A percentile compares a stretch with the other conserved stretches of the same genome.
phyloP scores from a whole-genome alignment of 2,329 filamentous ascomycete genomes.

The Bimuria novae-zelandiae region DNA sequence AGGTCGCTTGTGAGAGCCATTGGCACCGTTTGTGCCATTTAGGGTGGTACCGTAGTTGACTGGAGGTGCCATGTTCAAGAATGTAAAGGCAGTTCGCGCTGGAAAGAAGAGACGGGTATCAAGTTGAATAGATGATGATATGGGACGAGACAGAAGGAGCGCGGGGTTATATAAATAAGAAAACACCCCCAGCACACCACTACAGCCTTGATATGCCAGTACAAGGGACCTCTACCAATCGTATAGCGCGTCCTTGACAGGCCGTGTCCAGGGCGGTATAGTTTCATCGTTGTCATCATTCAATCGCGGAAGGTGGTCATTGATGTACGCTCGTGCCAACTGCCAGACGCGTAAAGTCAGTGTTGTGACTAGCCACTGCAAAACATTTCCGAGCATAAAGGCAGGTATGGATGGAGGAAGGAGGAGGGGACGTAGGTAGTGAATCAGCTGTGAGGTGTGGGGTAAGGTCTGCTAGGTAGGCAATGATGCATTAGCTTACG shows the following conservation, averaged over 20 bases:
- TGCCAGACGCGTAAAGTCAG: neutral
- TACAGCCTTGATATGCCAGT: neutral
- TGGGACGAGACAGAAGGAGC: too few relatives aligned
- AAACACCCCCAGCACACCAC: neutral
- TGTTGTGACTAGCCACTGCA: neutral
- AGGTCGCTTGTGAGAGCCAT: conserved; percentile 22
- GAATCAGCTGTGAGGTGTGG: conserved; percentile 12
- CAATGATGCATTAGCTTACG: conserved; percentile 23
- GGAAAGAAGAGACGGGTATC: too few relatives aligned
- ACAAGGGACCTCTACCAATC: neutral
- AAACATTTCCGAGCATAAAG: neutral
- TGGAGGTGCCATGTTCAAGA: conserved; percentile 12
- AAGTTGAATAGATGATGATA: too few relatives aligned
- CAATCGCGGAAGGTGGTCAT: too few relatives aligned
- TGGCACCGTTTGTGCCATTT: conserved; percentile 13
- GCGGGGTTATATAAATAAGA: conserved; percentile 6
- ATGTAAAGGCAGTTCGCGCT: too few relatives aligned
- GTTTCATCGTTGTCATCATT: neutral
- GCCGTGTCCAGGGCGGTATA: neutral
- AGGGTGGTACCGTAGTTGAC: conserved; percentile 16
- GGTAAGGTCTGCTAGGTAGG: conserved; percentile 6
- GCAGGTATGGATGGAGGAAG: neutral
- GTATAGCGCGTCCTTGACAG: neutral
- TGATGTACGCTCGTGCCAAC: neutral
- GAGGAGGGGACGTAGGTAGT: conserved; percentile 11